phyloP scores from a whole-genome alignment of 345 rosid genomes.

The Euphorbia peplus region DNA sequence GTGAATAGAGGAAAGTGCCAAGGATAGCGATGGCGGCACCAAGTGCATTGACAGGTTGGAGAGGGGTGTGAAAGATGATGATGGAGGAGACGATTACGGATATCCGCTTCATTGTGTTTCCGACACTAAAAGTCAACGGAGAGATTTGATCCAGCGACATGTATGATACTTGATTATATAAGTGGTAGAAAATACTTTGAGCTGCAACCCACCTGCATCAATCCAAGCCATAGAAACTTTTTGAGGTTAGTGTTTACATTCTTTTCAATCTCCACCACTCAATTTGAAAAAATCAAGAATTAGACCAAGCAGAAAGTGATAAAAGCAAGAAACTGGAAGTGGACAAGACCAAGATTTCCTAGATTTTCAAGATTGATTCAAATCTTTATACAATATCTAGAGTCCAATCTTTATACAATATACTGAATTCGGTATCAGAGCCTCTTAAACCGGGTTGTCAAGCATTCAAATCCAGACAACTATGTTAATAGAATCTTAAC shows the following conservation, averaged over 20 bases:
- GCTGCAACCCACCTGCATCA: constrained; percentile 87
- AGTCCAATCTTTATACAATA: not conserved
- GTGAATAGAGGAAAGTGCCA: constrained; percentile 96
- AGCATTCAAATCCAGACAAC: no score
- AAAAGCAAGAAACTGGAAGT: not conserved
- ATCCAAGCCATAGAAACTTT: constrained; percentile 22
- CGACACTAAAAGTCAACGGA: constrained; percentile 92
- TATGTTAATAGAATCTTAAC: no score
- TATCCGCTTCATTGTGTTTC: constrained; percentile 97
- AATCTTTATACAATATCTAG: not conserved
- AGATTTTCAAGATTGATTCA: constrained; percentile 4
- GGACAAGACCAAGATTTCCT: not conserved
- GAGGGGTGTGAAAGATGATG: constrained; percentile 95
- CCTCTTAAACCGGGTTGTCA: no score
- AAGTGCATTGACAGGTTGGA: constrained; percentile 85
- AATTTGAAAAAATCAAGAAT: not conserved
- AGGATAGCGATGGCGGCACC: constrained; percentile 96
- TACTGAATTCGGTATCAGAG: not conserved
- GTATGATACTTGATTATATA: constrained; percentile 96
- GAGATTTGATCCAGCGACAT: constrained; percentile 97
- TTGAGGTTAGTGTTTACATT: not conserved
- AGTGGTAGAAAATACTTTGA: constrained; percentile 96
- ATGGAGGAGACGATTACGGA: constrained; percentile 96
- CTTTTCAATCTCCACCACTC: constrained; percentile 2
- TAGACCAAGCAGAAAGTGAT: not conserved